phyloP scores from a whole-genome alignment of 164 flowering plant genomes.

The Chloranthus sessilifolius region DNA sequence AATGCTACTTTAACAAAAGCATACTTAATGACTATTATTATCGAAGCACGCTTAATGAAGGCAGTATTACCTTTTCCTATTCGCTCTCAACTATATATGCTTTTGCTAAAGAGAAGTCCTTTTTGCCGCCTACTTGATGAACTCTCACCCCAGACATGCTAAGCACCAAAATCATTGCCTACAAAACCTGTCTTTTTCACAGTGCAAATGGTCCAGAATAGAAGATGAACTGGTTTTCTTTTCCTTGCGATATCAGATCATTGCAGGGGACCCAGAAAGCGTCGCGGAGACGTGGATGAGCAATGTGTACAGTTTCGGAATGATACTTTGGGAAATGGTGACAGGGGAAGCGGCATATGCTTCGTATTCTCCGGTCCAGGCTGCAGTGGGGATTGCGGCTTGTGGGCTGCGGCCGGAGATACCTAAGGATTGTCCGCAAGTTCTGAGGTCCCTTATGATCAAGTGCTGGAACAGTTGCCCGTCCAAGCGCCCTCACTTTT shows the following conservation, averaged over 20 bases:
- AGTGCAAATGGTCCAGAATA: too few species aligned
- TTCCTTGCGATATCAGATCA: conserved; percentile 43
- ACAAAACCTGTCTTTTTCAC: too few species aligned
- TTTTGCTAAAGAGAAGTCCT: too few species aligned
- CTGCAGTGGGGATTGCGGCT: conserved; percentile 96
- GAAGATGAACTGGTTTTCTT: not conserved
- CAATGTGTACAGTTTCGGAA: conserved; percentile 87
- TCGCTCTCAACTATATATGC: too few species aligned
- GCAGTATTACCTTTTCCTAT: too few species aligned
- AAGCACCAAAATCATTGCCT: too few species aligned
- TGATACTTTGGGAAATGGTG: conserved; percentile 95
- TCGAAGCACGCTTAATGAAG: too few species aligned
- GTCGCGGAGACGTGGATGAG: conserved; percentile 94
- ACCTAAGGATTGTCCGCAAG: conserved; percentile 79
- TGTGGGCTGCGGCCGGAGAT: conserved; percentile 94
- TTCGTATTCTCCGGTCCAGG: conserved; percentile 88
- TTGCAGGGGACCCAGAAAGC: conserved; percentile 91
- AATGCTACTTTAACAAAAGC: too few species aligned
- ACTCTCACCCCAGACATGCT: too few species aligned
- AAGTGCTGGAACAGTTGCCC: conserved; percentile 89
- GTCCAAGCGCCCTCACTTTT: conserved; percentile 75
- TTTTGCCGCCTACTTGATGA: too few species aligned
- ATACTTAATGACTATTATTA: too few species aligned
- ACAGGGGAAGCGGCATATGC: conserved; percentile 86
- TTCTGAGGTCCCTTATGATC: conserved; percentile 58